Evolutionary conservation across 2,329 filamentous ascomycete species (phyloP), one percentile per base, ranked within the genome.

Genomic region (Aureobasidium sp.): DNA sequence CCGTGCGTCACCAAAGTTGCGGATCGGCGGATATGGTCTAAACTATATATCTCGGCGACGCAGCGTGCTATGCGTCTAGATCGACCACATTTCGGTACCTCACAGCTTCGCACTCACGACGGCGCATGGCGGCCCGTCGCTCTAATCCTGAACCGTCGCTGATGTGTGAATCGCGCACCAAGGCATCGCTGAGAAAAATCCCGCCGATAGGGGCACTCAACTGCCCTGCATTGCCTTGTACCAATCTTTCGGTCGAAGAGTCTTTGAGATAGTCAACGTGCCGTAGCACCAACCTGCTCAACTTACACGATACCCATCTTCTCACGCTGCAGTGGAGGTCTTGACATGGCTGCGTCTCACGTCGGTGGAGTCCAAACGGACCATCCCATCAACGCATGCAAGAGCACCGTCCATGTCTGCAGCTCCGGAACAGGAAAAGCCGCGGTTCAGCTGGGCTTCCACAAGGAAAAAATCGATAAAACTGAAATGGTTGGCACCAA

Each of bases 201-300:
- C 53, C 53, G n/a, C 6, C 27, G 53, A 57, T 57, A 57, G 53
- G 53, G 53, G 53, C 51, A 44, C 34, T 20, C 53, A 57, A 44
- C 53, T 46, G 53, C 53, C 53, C 53, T 57, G 53, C 53, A 57
- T 57, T 57, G 39, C 53, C 53, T 34, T 46, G 53, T 57, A 57
- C 53, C 53, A 57, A 46, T 44, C 41, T 46, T 46, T 17, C 39
- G 53, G 41, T 46, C 27, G n/a, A 36, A 5, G 39, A 46, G 12
- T 27, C 53, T 39, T 46, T 29, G 39, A 20, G 42, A 15, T 15
- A 37, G 12, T 29, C 17, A 36, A 57, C 41, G 39, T 27, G 26
- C 41, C 3, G 53, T 57, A 46, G 13, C 53, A 57, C 53, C 10
- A 34, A 20, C 10, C 39, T 46, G 39, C 52, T 26, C 53, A 46